Conservation (phyloP, 225 moss, liverwort and hornwort species). For the Neckera pumila region DNA sequence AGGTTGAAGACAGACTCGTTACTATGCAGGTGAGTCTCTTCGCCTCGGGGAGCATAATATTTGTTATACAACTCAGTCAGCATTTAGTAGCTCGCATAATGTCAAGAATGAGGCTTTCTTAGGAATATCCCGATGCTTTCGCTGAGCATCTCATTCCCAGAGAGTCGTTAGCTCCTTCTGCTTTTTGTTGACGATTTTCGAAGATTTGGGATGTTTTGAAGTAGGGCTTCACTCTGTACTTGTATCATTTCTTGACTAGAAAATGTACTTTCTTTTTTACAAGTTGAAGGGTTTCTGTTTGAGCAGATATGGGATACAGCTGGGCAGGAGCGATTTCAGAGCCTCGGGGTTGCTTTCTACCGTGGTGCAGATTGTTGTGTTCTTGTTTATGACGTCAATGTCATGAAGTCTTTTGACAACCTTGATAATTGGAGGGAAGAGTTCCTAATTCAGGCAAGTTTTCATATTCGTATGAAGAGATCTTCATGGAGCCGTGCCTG, state of each 20-base stretch:
- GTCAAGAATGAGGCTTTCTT: background rate
- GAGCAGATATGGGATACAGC: slow-evolving; percentile 95
- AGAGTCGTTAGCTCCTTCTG: background rate
- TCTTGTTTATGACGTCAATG: slow-evolving; percentile 94
- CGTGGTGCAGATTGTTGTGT: slow-evolving; percentile 98
- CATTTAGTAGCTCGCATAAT: background rate
- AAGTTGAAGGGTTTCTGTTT: background rate
- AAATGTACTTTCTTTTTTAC: background rate
- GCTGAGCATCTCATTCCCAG: background rate
- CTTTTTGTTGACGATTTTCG: background rate
- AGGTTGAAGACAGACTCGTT: slow-evolving; percentile 96
- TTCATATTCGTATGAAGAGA: background rate
- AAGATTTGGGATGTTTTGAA: background rate
- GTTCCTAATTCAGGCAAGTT: slow-evolving; percentile 84
- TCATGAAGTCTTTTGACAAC: slow-evolving; percentile 95
- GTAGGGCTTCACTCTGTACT: background rate
- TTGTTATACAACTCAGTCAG: background rate
- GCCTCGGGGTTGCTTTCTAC: slow-evolving; percentile 96
- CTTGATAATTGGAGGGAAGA: slow-evolving; percentile 97
- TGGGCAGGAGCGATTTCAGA: slow-evolving; percentile 95
- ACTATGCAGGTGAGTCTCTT: slow-evolving; percentile 76
- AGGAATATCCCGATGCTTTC: background rate
- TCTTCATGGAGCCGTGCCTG: background rate
- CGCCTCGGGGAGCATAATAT: background rate
- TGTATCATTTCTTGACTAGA: background rate